Evolutionary conservation across 1,284 basidiomycete species (phyloP).

Genomic region (Fomitiporia mediterranea): DNA sequence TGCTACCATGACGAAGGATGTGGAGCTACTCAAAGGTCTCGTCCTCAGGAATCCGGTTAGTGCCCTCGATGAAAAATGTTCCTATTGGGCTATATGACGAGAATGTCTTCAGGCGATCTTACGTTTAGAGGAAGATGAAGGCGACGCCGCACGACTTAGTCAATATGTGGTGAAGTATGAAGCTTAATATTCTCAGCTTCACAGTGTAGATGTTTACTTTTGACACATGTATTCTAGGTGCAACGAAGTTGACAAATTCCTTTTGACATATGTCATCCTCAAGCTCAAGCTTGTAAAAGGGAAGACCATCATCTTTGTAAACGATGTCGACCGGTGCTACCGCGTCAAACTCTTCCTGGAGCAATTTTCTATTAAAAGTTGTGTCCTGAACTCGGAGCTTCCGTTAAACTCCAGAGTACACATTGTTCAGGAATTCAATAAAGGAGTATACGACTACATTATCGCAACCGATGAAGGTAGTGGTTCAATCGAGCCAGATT

Average conservation of each 20-base stretch:
- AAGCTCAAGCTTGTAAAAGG: slow-evolving; percentile 94
- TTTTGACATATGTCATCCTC: slow-evolving; percentile 90
- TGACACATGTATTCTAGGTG: slow-evolving; percentile 48
- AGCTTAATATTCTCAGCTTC: neutral
- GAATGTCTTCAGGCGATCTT: slow-evolving; percentile 60
- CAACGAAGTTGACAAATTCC: slow-evolving; percentile 93
- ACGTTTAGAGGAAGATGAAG: slow-evolving; percentile 80
- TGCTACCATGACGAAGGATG: slow-evolving; percentile 96
- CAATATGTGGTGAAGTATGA: slow-evolving; percentile 79
- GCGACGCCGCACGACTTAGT: slow-evolving; percentile 73
- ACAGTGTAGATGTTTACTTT: too few relatives aligned
- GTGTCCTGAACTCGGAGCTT: slow-evolving; percentile 94
- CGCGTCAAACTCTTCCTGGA: slow-evolving; percentile 96
- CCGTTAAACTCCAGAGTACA: slow-evolving; percentile 97
- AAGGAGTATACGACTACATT: slow-evolving; percentile 97
- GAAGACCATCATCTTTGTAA: slow-evolving; percentile 97
- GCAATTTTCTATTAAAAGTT: slow-evolving; percentile 95
- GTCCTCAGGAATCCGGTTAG: slow-evolving; percentile 83
- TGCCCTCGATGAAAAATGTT: slow-evolving; percentile 20
- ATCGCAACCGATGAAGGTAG: slow-evolving; percentile 94
- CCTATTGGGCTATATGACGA: neutral
- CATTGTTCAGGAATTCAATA: slow-evolving; percentile 98
- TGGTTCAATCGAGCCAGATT: slow-evolving; percentile 49
- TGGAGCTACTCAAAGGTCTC: slow-evolving; percentile 86
- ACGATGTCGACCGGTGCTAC: slow-evolving; percentile 93